Conservation (phyloP, 306 rosid genomes). For the Quillaja saponaria region DNA sequence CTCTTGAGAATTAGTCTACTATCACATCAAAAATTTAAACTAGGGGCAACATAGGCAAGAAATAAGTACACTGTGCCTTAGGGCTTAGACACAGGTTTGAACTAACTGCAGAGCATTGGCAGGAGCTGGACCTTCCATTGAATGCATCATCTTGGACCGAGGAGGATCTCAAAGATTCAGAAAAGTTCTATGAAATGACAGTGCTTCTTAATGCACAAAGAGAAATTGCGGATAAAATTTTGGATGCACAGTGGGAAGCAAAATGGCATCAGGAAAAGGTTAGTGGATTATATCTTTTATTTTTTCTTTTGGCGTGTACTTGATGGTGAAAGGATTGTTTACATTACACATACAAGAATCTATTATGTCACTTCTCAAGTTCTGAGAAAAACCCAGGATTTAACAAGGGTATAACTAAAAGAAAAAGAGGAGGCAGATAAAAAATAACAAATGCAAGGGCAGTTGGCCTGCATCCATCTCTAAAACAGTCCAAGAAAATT, state of each 20-base stretch:
- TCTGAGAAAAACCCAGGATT: too few relatives aligned
- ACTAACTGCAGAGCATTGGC: constrained; percentile 44
- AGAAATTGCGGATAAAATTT: constrained; percentile 83
- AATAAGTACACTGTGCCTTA: neutral
- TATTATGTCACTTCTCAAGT: too few relatives aligned
- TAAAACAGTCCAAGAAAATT: too few relatives aligned
- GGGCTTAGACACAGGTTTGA: constrained; percentile 19
- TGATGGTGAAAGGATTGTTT: constrained; percentile 5
- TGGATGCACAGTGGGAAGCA: constrained; percentile 90
- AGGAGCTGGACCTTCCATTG: constrained; percentile 90
- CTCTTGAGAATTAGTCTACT: neutral
- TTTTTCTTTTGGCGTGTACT: constrained; percentile 17
- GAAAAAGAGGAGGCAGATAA: too few relatives aligned
- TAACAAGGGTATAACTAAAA: too few relatives aligned
- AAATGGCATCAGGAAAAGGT: constrained; percentile 96
- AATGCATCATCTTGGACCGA: constrained; percentile 88
- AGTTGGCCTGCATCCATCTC: too few relatives aligned
- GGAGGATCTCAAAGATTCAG: constrained; percentile 83
- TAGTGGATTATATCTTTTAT: constrained; percentile 8
- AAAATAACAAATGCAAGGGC: too few relatives aligned
- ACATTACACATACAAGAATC: neutral
- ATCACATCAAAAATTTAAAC: neutral
- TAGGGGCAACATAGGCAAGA: neutral
- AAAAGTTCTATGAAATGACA: constrained; percentile 82
- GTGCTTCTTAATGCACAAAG: constrained; percentile 94